phyloP scores from a whole-genome alignment of 2,329 filamentous ascomycete genomes.

The Aspergillus fijiensis region DNA sequence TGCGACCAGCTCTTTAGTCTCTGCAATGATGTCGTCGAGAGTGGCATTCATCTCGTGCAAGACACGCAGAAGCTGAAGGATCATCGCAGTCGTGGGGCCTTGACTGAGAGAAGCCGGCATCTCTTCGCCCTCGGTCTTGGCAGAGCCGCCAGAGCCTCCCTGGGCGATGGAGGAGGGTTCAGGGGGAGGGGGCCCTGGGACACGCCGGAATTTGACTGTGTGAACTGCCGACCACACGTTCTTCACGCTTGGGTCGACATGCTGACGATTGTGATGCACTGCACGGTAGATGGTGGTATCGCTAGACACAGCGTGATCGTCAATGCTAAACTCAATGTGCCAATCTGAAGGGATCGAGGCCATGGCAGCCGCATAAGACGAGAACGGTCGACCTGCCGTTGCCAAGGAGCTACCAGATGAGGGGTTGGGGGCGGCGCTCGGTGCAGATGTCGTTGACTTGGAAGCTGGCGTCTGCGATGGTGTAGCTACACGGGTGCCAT shows the following conservation, averaged over 20 bases:
- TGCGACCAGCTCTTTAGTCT: conserved; percentile 68
- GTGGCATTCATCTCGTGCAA: conserved; percentile 91
- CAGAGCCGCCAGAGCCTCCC: conserved; percentile 49
- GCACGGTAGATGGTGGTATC: conserved; percentile 96
- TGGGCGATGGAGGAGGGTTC: conserved; percentile 65
- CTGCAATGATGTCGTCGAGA: conserved; percentile 82
- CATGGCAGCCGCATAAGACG: conserved; percentile 76
- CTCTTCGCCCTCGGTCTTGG: conserved; percentile 57
- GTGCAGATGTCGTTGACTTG: conserved; percentile 41
- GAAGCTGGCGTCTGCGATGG: conserved; percentile 63
- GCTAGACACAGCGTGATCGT: conserved; percentile 77
- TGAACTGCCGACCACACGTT: conserved; percentile 90
- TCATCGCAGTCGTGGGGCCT: conserved; percentile 80
- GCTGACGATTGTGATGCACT: conserved; percentile 69
- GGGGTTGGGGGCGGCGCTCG: conserved; percentile 24
- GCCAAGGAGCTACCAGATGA: conserved; percentile 50
- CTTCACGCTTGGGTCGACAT: conserved; percentile 62
- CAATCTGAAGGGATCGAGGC: conserved; percentile 83
- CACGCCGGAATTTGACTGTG: conserved; percentile 85
- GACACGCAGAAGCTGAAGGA: conserved; percentile 82
- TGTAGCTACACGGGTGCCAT: conserved; percentile 82
- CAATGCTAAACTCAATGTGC: conserved; percentile 94
- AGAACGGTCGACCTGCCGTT: conserved; percentile 60
- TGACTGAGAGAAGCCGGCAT: conserved; percentile 79
- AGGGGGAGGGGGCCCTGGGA: conserved; percentile 75